These are phyloP conservation scores for Mrakia blollopis DNA, from an alignment of 768 basidiomycete species.

Conservation along the genomic window DNA sequence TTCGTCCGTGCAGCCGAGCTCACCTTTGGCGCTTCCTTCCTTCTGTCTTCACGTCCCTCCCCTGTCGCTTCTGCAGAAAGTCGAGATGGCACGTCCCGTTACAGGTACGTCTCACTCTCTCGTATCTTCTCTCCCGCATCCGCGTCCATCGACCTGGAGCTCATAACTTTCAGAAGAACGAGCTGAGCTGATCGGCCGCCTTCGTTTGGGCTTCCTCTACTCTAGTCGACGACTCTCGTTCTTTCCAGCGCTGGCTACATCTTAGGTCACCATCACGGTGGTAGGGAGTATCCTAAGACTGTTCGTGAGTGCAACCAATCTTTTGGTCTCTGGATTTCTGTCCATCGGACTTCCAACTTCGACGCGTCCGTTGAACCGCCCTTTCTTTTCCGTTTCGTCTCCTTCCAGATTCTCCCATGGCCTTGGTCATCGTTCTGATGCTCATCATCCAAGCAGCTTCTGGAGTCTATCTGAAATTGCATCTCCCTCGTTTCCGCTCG, in stretches of 20 bases:
- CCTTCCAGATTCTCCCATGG: slow-evolving; percentile 58
- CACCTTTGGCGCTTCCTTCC: slow-evolving; percentile 1
- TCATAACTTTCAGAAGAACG: not conserved
- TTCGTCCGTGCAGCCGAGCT: not conserved
- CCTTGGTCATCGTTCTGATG: slow-evolving; percentile 54
- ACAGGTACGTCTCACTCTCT: slow-evolving; percentile 11
- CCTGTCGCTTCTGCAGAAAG: not conserved
- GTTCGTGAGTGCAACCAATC: slow-evolving; percentile 42
- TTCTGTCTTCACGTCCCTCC: not conserved
- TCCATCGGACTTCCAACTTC: not conserved
- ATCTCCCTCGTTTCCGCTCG: slow-evolving; percentile 55
- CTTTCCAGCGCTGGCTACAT: slow-evolving; percentile 27
- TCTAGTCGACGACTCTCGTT: not conserved
- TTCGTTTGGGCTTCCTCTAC: too few species aligned
- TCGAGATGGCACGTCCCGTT: slow-evolving; percentile 24
- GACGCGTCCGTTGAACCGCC: not conserved
- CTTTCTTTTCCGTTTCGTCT: not conserved
- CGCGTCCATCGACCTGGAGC: too few species aligned
- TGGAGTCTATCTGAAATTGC: slow-evolving; percentile 87
- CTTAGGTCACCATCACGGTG: slow-evolving; percentile 68
- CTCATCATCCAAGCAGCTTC: slow-evolving; percentile 60
- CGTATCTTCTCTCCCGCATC: not conserved
- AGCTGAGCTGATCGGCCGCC: not conserved
- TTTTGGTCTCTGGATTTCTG: not conserved
- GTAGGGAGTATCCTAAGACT: slow-evolving; percentile 67